Evolutionary conservation across 192 early-diverging fungal species (phyloP).

Genomic region (Phycomyces nitens): DNA sequence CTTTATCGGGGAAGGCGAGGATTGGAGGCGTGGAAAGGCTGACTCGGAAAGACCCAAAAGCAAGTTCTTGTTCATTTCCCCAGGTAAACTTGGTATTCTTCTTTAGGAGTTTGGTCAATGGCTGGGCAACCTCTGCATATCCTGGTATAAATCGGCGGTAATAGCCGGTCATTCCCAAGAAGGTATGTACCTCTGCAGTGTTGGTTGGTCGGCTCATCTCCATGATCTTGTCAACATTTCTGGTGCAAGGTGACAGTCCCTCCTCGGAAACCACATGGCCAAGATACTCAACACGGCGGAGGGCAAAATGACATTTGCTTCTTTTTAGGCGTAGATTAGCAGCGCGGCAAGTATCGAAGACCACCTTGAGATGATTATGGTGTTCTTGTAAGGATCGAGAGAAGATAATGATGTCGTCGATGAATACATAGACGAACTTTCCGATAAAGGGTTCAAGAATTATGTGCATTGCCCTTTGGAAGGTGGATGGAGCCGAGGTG

Average conservation of each 20-base stretch:
- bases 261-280: constrained; percentile 1
- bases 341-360: constrained; percentile 15
- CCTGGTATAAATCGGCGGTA: constrained; percentile 32
- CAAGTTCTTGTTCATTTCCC: background rate
- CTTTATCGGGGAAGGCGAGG: background rate
- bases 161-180: constrained; percentile 37
- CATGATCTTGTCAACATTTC: background rate
- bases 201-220: constrained; percentile 25
- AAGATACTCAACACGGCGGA: background rate
- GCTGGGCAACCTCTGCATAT: constrained; percentile 26
- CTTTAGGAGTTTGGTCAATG: constrained; percentile 25
- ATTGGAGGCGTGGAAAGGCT: background rate
- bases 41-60: background rate
- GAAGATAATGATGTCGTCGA: constrained; percentile 38
- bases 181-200: constrained; percentile 14
- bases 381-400: constrained; percentile 28
- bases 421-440: constrained; percentile 17
- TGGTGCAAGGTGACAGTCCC: background rate
- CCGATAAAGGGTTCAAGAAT: background rate
- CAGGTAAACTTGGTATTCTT: constrained; percentile 25
- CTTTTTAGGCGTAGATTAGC: background rate
- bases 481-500: constrained; percentile 57
- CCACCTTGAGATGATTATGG: background rate
- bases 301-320: background rate
- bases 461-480: constrained; percentile 27